A percentile compares a stretch with the other conserved stretches of the same genome.
phyloP scores from a whole-genome alignment of 164 flowering plant genomes.

The Santalum album region DNA sequence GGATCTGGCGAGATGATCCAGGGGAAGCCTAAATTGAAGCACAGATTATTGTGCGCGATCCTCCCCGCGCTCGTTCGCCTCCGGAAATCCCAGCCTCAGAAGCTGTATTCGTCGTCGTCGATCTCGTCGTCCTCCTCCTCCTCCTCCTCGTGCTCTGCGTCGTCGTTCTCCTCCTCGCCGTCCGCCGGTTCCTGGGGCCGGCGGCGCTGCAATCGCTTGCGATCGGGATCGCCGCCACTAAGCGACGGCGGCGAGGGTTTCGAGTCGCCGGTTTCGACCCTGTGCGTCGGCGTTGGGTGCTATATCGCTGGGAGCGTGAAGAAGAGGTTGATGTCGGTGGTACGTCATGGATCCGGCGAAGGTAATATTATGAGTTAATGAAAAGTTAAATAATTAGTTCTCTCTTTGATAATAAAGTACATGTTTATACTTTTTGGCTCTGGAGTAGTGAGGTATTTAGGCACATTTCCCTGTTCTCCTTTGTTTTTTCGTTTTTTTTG shows the following conservation, averaged over 20 bases:
- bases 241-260: not conserved
- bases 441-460: too few species aligned
- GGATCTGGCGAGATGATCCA: not conserved
- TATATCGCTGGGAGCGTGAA: not conserved
- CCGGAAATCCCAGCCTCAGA: not conserved
- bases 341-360: not conserved
- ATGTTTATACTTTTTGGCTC: too few species aligned
- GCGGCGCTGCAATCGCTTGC: not conserved
- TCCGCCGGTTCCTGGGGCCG: not conserved
- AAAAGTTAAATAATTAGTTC: too few species aligned
- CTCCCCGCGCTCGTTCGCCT: not conserved
- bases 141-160: not conserved
- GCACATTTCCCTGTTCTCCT: too few species aligned
- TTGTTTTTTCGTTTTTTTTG: too few species aligned
- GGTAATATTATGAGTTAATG: too few species aligned
- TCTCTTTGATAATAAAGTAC: too few species aligned
- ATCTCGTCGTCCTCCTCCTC: not conserved
- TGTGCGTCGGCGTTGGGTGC: not conserved
- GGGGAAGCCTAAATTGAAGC: not conserved
- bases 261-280: not conserved
- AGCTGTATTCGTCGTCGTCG: not conserved
- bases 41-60: not conserved
- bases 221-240: not conserved
- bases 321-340: not conserved
- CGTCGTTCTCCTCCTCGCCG: not conserved